Conservation (phyloP, 83 land plant species). For the Isoetes engelmannii region DNA sequence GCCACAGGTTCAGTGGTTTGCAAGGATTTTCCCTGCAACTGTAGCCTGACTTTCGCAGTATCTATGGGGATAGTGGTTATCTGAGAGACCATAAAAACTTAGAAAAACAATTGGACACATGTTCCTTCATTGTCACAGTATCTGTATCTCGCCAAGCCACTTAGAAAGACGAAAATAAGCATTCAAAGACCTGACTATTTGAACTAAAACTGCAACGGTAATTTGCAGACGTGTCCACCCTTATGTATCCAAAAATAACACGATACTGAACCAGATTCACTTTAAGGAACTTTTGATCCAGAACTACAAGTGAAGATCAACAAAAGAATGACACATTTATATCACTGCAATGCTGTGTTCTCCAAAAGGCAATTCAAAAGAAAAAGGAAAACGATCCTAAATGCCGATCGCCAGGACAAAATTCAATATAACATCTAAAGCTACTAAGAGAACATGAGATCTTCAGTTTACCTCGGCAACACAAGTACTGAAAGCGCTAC, state of each 20-base stretch:
- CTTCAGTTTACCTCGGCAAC: slow-evolving; percentile 70
- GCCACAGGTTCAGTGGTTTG: slow-evolving; percentile 41
- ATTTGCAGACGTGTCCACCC: background rate
- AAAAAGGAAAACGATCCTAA: background rate
- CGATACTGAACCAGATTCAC: background rate
- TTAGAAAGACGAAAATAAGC: background rate
- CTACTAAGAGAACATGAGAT: background rate
- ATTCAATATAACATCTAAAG: background rate
- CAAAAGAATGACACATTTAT: background rate
- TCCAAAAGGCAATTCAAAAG: background rate
- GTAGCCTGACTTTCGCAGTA: slow-evolving; percentile 96
- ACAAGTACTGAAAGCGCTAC: slow-evolving; percentile 89
- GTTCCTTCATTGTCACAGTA: background rate
- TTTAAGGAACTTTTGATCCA: background rate
- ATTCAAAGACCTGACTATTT: background rate
- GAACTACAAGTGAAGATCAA: background rate
- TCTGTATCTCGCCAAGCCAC: background rate
- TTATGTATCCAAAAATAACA: background rate
- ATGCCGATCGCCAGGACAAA: background rate
- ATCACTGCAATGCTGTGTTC: background rate
- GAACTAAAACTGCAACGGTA: background rate
- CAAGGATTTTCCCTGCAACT: slow-evolving; percentile 75
- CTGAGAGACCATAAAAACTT: slow-evolving; percentile 29
- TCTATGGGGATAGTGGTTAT: slow-evolving; percentile 90
- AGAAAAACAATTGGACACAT: background rate